phyloP scores from a whole-genome alignment of 2,329 filamentous ascomycete genomes.

The Sclerotinia spermophila region DNA sequence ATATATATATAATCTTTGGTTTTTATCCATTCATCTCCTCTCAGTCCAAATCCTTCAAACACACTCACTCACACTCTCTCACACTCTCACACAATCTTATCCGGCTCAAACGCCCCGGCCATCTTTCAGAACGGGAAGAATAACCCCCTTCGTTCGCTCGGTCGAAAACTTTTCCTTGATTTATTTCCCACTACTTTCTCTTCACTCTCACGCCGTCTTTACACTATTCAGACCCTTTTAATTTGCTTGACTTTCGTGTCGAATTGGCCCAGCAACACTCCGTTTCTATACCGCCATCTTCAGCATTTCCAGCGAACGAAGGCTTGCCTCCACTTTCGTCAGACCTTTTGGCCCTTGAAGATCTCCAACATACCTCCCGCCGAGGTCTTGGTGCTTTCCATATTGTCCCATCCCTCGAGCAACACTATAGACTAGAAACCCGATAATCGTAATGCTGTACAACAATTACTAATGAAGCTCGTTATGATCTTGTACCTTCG shows the following conservation, averaged over 20 bases:
- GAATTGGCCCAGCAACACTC: conserved; percentile 10
- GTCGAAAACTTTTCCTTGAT: conserved; percentile 7
- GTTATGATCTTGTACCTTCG: conserved; percentile 1
- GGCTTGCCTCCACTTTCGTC: neutral
- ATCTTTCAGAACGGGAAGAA: conserved; percentile 2
- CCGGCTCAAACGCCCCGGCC: conserved; percentile 2
- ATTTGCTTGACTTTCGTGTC: neutral
- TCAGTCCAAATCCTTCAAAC: conserved; percentile 3
- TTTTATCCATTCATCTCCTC: conserved; percentile 2
- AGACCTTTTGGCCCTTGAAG: neutral
- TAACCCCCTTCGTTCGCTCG: conserved; percentile 10
- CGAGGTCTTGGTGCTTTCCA: neutral
- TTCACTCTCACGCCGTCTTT: neutral
- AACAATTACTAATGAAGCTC: conserved; percentile 5
- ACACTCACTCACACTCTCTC: too few species aligned
- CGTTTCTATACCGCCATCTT: conserved; percentile 9
- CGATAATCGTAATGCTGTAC: neutral
- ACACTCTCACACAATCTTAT: neutral
- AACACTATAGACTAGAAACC: neutral
- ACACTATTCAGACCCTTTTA: neutral
- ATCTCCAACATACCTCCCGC: neutral
- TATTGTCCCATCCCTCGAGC: neutral
- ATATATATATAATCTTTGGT: neutral
- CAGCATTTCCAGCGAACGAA: neutral
- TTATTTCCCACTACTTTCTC: neutral